Evolutionary conservation across 1,139 yeast genomes (phyloP), one percentile per base, ranked within the genome.

Genomic region (Kodamaea sp.): DNA sequence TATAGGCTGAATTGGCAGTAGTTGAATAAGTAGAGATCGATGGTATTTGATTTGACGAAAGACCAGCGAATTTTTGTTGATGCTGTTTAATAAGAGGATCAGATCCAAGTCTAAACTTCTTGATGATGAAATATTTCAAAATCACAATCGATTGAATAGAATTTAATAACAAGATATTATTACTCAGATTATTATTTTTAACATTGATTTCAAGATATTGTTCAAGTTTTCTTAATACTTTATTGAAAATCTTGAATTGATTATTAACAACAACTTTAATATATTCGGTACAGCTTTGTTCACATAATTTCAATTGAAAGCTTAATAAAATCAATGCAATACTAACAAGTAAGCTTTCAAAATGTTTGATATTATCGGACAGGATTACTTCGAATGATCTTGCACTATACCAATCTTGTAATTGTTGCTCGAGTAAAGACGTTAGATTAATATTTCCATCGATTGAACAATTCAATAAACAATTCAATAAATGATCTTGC

Each of bases 191-290:
- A 41, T 27, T 28, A 11, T 26, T 23, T n/a, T 32, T 26, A 32
- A 27, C 27, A 24, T 48, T 42, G 11, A 39, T 37, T 23, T 44
- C 40, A 31, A 46, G 35, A 29, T 46, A 38, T 37, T 7, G 20
- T 22, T 40, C 46, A 27, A 62, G 46, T 41, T 60, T 62, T 28
- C 39, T 43, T 8, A 55, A 44, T 7, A 64, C 38, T 40, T 57
- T 55, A 40, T 63, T 61, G 46, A 64, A 65, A 25, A 69, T 50
- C 32, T 53, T 57, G 8, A 63, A 48, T 45, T 70, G 75, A 36
- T 65, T 62, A 36, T 61, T 60, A 27, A 67, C 52, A 2, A 59
- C 45, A 8, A 38, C 42, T 24, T 43, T 39, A 11, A 38, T 32
- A 34, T 37, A 41, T 11, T 44, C 30, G 8, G 49, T 48, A 20